Base-by-base conservation (phyloP, 305 asterid genomes). In the Solanum hybrid region DNA sequence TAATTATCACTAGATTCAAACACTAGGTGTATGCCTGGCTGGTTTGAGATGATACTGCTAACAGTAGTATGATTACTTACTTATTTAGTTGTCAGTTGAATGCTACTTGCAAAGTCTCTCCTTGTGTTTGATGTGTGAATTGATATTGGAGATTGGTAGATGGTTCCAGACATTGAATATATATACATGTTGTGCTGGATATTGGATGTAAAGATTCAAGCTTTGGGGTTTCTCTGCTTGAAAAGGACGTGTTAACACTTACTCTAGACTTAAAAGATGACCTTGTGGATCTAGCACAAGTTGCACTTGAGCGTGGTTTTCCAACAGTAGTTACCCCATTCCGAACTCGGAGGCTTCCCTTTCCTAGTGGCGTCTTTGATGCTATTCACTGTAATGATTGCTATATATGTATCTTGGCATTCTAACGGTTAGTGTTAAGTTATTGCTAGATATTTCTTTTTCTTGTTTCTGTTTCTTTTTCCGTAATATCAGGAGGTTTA, bases 311-410 rank as follows among this genome's bases (percentile, higher is more conserved):
- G 93, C 98, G 99, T 90, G 99, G 99, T 89, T 94, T 96, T 69
- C 98, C 98, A 37, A 96, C 98, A 38, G 87, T 95, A n/a, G 94
- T 96, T 90, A 93, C 95, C 94, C 98, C 98, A 40, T 93, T 97
- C 85, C 94, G 95, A 51, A 90, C 87, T 77, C 93, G 94, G 80
- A 94, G 98, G 93, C 94, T 96, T 90, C 98, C 98, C 64, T 96
- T 97, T 92, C 98, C 99, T 40, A 95, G 99, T 91, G 99, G 98
- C 82, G 98, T 95, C 90, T 96, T 96, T 91, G 99, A 97, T 92
- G 95, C 95, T 87, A 92, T 97, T 90, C 98, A 97, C 90, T 97
- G 98, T 87, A 91, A 94, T n/a, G 99, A 95, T 90, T 97, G 99
- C 91, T 90, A 92, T 27, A 27, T 27, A 27, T 78, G 87, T 93